A percentile compares a stretch with the other conserved stretches of the same genome.
Conservation (phyloP, 768 basidiomycete genomes). For the Lactifluus echinatus region DNA sequence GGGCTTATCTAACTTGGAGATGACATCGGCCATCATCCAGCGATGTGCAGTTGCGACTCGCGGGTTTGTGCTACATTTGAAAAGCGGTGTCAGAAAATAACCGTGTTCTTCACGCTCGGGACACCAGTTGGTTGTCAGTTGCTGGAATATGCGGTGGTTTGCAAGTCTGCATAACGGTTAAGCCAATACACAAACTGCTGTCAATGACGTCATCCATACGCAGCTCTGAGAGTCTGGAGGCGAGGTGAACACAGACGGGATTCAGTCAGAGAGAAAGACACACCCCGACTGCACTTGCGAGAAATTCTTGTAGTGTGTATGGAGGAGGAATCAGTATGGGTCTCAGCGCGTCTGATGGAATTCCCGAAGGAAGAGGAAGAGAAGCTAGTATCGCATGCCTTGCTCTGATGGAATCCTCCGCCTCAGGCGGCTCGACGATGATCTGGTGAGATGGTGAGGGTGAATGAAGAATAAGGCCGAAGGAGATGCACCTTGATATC, state of each 20-base stretch:
- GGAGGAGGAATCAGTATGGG: slow-evolving; percentile 61
- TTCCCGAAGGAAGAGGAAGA: slow-evolving; percentile 55
- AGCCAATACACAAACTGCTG: not conserved
- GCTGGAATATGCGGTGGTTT: slow-evolving; percentile 60
- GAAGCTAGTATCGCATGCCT: slow-evolving; percentile 48
- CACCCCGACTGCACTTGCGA: slow-evolving; percentile 50
- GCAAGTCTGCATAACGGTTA: slow-evolving; percentile 37
- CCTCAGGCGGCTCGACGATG: not conserved
- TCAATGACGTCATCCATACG: slow-evolving; percentile 34
- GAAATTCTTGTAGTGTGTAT: slow-evolving; percentile 61
- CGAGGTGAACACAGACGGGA: slow-evolving; percentile 10
- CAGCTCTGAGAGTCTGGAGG: slow-evolving; percentile 43
- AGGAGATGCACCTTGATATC: slow-evolving; percentile 11
- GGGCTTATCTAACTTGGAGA: slow-evolving; percentile 48
- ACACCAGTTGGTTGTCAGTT: slow-evolving; percentile 67
- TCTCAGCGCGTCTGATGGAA: slow-evolving; percentile 57
- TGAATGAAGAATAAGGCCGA: not conserved
- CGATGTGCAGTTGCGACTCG: slow-evolving; percentile 68
- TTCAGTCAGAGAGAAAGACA: too few species aligned
- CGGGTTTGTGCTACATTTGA: slow-evolving; percentile 75
- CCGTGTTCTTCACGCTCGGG: slow-evolving; percentile 78
- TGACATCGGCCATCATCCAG: slow-evolving; percentile 59
- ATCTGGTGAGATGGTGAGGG: slow-evolving; percentile 1
- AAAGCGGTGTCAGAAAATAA: slow-evolving; percentile 62
- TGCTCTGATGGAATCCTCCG: slow-evolving; percentile 34